These are phyloP conservation scores for Phialocephala subalpina DNA, from an alignment of 2,329 filamentous ascomycete genomes.

Conservation along the genomic window DNA sequence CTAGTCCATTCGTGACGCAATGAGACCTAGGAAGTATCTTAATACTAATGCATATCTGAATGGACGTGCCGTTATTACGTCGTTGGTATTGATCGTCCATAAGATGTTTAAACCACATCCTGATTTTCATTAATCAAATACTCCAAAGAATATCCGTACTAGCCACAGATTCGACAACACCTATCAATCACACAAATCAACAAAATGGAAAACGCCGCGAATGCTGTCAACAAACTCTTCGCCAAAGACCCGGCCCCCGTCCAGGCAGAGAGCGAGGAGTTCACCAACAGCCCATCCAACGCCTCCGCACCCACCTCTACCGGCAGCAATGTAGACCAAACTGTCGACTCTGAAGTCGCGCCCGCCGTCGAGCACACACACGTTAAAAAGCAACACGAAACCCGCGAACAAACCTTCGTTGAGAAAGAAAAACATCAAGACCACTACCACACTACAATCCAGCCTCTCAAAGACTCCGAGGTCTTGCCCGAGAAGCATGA, in stretches of 20 bases:
- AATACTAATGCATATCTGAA: background rate
- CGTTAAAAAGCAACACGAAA: constrained; percentile 57
- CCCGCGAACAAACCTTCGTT: constrained; percentile 63
- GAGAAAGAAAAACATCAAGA: constrained; percentile 75
- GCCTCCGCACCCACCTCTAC: constrained; percentile 9
- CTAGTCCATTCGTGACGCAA: constrained; percentile 8
- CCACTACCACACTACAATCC: constrained; percentile 73
- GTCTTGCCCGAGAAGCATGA: constrained; percentile 65
- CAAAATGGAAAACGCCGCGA: constrained; percentile 31
- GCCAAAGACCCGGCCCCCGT: constrained; percentile 14
- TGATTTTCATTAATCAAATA: background rate
- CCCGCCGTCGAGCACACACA: constrained; percentile 34
- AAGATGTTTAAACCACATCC: background rate
- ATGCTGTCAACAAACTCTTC: constrained; percentile 31
- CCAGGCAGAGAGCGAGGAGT: background rate
- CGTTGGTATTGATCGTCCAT: background rate
- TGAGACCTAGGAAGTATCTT: too few species aligned
- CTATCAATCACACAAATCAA: background rate
- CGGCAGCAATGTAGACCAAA: constrained; percentile 24
- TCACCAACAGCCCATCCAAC: constrained; percentile 10
- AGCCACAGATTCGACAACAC: background rate
- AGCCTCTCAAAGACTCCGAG: constrained; percentile 65
- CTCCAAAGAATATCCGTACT: background rate
- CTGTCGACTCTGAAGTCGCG: constrained; percentile 25
- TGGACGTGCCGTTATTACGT: constrained; percentile 4